Evolutionary conservation across 2,329 filamentous ascomycete genomes (phyloP).

Genomic region (Exophiala sideris): DNA sequence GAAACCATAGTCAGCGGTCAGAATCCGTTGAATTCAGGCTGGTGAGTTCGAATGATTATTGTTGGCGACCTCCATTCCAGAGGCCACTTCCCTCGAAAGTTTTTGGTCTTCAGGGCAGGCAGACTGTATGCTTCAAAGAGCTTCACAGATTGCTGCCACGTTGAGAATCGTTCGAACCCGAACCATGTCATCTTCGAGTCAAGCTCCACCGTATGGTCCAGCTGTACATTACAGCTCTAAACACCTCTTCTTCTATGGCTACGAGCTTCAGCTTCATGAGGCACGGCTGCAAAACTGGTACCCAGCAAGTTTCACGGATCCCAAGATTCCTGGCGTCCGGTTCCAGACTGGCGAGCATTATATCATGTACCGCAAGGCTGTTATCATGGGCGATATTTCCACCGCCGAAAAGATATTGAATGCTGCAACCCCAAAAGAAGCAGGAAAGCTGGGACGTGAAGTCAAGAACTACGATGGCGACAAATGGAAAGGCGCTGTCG

Average conservation of each 20-base stretch:
- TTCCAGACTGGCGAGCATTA: slow-evolving; percentile 20
- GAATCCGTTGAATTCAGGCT: no score
- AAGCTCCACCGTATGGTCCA: neutral
- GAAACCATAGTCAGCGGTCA: no score
- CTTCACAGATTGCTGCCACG: no score
- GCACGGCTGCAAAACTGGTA: neutral
- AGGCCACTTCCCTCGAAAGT: no score
- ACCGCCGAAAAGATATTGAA: slow-evolving; percentile 31
- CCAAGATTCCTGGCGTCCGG: neutral
- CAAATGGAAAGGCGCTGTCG: slow-evolving; percentile 31
- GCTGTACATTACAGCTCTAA: neutral
- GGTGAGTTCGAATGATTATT: no score
- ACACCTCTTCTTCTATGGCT: neutral
- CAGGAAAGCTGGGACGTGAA: slow-evolving; percentile 32
- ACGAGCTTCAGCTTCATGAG: neutral
- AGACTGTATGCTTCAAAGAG: no score
- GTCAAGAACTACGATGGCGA: slow-evolving; percentile 33
- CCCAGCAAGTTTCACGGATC: neutral
- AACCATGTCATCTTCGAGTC: neutral
- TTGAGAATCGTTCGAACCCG: neutral
- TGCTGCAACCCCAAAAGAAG: slow-evolving; percentile 17
- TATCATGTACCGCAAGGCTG: slow-evolving; percentile 39
- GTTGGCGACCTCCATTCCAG: no score
- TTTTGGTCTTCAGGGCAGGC: no score
- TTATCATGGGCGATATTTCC: slow-evolving; percentile 32